These are phyloP conservation scores for Aspergillus fijiensis DNA, from an alignment of 2,329 filamentous ascomycete species.

Conservation along the genomic window DNA sequence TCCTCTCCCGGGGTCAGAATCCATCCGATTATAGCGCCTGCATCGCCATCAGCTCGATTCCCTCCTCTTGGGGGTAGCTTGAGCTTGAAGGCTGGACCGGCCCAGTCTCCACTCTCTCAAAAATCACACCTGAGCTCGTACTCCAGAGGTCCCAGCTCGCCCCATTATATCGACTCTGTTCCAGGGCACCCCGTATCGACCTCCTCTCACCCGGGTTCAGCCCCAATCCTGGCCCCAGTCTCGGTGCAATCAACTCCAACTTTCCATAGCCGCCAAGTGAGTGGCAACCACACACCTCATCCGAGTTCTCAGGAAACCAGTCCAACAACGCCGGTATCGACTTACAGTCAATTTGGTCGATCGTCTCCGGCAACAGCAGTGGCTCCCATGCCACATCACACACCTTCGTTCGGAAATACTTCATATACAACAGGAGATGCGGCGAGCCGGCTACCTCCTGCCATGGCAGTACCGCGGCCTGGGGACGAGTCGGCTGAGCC, in stretches of 20 bases:
- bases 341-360: conserved; percentile 32
- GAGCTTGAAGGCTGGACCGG: conserved; percentile 33
- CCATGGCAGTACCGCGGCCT: conserved; percentile 21
- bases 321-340: conserved; percentile 35
- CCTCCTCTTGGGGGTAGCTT: conserved; percentile 27
- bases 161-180: conserved; percentile 26
- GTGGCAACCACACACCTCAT: conserved; percentile 32
- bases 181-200: conserved; percentile 25
- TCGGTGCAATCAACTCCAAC: conserved; percentile 36
- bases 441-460: conserved; percentile 24
- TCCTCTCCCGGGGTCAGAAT: conserved; percentile 34
- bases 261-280: conserved; percentile 33
- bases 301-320: conserved; percentile 38
- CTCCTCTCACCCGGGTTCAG: conserved; percentile 15
- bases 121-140: conserved; percentile 32
- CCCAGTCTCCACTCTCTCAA: conserved; percentile 39
- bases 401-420: conserved; percentile 17
- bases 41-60: conserved; percentile 40
- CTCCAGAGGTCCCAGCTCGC: conserved; percentile 25
- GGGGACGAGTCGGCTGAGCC: conserved; percentile 17
- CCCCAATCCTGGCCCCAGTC: conserved; percentile 18
- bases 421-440: conserved; percentile 30
- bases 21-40: conserved; percentile 35
- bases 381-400: conserved; percentile 20
- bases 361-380: conserved; percentile 30